A percentile compares a stretch with the other conserved stretches of the same genome.
phyloP scores from a whole-genome alignment of 345 rosid species.

The Euphorbia lathyris region DNA sequence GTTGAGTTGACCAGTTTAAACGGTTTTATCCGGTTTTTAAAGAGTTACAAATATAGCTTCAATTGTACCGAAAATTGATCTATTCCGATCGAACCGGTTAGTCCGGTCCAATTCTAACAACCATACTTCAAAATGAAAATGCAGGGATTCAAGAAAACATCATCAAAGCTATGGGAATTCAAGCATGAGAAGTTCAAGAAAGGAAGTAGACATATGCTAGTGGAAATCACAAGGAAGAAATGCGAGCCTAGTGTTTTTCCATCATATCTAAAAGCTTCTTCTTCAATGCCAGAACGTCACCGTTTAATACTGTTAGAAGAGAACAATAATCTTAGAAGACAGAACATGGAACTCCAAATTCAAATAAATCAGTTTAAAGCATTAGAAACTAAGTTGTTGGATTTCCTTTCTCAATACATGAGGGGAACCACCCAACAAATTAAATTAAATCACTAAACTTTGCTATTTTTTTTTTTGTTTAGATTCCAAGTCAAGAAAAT shows the following conservation, averaged over 20 bases:
- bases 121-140: slow-evolving; percentile 1
- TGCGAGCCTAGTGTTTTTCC: slow-evolving; percentile 47
- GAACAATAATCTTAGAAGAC: slow-evolving; percentile 40
- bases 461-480: slow-evolving; percentile 8
- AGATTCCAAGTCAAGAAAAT: no score
- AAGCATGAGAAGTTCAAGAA: slow-evolving; percentile 52
- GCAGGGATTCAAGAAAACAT: slow-evolving; percentile 68
- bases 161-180: slow-evolving; percentile 54
- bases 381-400: slow-evolving; percentile 42
- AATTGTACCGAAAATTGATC: no score
- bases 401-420: slow-evolving; percentile 35
- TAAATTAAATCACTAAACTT: slow-evolving; percentile 25
- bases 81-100: no score
- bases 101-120: no score
- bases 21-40: no score
- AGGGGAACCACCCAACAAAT: slow-evolving; percentile 15
- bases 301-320: slow-evolving; percentile 31
- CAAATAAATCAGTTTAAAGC: slow-evolving; percentile 45
- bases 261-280: slow-evolving; percentile 37
- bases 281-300: neutral
- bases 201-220: slow-evolving; percentile 43
- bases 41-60: no score
- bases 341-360: slow-evolving; percentile 41
- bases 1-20: no score
- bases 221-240: slow-evolving; percentile 50